Base-by-base conservation (phyloP, 2,329 filamentous ascomycete species). In the Xylaria arbuscula region DNA sequence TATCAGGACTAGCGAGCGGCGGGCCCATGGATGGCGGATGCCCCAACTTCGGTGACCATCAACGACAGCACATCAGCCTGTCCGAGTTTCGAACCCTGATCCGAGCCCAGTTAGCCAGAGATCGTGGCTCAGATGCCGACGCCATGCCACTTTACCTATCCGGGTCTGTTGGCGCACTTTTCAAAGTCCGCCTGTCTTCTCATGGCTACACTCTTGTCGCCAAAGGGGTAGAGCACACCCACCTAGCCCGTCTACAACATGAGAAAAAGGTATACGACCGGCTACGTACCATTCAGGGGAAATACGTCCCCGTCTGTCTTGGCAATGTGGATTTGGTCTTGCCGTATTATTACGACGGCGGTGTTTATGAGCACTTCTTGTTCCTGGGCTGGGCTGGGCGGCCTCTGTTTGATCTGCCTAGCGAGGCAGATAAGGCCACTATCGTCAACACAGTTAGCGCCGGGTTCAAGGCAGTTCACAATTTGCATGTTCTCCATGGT, bases 1-100 rank as follows among this genome's bases (percentile, higher is more conserved):
- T 75, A 19, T 61, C 53, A 19, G 72, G 90, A 89, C 70, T 88
- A 85, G 24, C 87, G 85, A 86, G 89, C 87, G 71, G 63, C 22
- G 56, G 62, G 38, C 62, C 68, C 9, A 66, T 78, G 19, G 77
- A 81, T 57, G 8, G 72, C 51, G 17, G 53, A 45, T 80, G 76
- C 57, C 77, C 76, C 0, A 80, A 80, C 68, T 38, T 72, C 19
- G 5, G 57, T 32, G 58, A 71, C 67, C 74, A 81, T 63, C 69
- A 71, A 55, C 53, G 36, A 38, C 36, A 61, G 28, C 75, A 81
- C 55, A 72, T 81, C 13, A 34, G 55, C 36, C 64, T 17, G 58
- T 15, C 19, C 0, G 61, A 76, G 3, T 81, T 82, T 66, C 72
- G 74, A 15, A 38, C 15, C 13, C 72, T 78, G 11, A 47, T 77